phyloP scores from a whole-genome alignment of 2,329 filamentous ascomycete genomes.

The Pestalotiopsis sp. region DNA sequence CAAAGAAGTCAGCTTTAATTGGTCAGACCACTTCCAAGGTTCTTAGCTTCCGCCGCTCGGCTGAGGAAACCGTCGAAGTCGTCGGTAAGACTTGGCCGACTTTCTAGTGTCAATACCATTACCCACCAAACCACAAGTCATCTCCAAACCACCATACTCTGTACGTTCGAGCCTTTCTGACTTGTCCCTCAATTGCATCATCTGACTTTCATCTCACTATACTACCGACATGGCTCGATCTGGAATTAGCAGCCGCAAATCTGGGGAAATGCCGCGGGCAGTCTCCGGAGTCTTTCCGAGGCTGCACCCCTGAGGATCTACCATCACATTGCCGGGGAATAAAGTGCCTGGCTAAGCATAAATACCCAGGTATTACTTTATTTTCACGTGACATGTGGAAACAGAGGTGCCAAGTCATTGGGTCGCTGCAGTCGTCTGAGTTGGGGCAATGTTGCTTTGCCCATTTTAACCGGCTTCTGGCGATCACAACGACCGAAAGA shows the following conservation, averaged over 20 bases:
- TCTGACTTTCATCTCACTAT: neutral
- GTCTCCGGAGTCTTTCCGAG: neutral
- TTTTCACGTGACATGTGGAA: neutral
- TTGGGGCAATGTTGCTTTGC: neutral
- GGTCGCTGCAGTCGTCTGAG: neutral
- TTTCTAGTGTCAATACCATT: too few species aligned
- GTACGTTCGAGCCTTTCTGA: neutral
- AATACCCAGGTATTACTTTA: neutral
- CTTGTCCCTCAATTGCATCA: neutral
- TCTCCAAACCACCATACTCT: neutral
- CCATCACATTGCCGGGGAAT: neutral
- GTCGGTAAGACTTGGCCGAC: neutral
- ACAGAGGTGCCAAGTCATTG: neutral
- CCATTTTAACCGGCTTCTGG: constrained; percentile 5
- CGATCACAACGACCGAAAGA: neutral
- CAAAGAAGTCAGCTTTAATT: neutral
- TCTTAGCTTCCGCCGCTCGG: neutral
- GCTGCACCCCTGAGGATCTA: neutral
- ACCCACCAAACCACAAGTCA: too few species aligned
- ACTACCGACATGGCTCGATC: neutral
- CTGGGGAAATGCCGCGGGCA: neutral
- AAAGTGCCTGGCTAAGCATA: neutral
- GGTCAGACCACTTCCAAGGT: neutral
- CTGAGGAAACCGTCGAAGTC: neutral
- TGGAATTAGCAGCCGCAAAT: neutral